Evolutionary conservation across 2,329 filamentous ascomycete species (phyloP).

Genomic region (Drechslerella dactyloides): DNA sequence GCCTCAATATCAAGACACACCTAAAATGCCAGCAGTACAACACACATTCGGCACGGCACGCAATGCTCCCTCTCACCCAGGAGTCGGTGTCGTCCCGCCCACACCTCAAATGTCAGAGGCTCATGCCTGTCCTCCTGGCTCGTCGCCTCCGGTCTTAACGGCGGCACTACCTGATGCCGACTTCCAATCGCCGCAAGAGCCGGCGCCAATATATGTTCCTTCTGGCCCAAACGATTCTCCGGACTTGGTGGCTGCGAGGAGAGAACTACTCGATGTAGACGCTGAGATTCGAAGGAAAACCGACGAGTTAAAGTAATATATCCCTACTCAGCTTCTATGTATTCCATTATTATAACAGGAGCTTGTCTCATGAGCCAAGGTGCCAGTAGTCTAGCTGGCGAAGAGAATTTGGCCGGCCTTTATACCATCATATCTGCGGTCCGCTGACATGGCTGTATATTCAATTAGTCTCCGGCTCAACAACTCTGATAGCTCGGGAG

Average conservation of each 20-base stretch:
- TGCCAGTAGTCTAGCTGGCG: too few species aligned
- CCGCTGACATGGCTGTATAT: background rate
- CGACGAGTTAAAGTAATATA: conserved; percentile 17
- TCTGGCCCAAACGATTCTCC: conserved; percentile 15
- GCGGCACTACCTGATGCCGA: background rate
- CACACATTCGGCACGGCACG: conserved; percentile 27
- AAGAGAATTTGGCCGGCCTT: too few species aligned
- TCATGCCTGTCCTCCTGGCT: too few species aligned
- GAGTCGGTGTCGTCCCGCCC: conserved; percentile 7
- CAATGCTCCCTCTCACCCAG: conserved; percentile 24
- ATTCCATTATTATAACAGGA: too few species aligned
- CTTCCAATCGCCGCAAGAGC: conserved; percentile 15
- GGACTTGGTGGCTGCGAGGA: conserved; percentile 29
- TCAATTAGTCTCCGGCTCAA: conserved; percentile 12
- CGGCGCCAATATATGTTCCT: conserved; percentile 23
- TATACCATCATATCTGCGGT: background rate
- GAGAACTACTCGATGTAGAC: conserved; percentile 25
- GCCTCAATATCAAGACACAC: too few species aligned
- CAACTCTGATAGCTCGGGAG: background rate
- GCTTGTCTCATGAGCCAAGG: too few species aligned
- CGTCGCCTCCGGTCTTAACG: too few species aligned
- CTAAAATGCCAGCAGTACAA: conserved; percentile 37
- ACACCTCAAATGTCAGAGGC: too few species aligned
- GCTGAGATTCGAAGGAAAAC: conserved; percentile 4
- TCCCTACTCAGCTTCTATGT: too few species aligned